Conservation (phyloP, 1,139 yeast species). For the Lodderomyces parapsilosis region DNA sequence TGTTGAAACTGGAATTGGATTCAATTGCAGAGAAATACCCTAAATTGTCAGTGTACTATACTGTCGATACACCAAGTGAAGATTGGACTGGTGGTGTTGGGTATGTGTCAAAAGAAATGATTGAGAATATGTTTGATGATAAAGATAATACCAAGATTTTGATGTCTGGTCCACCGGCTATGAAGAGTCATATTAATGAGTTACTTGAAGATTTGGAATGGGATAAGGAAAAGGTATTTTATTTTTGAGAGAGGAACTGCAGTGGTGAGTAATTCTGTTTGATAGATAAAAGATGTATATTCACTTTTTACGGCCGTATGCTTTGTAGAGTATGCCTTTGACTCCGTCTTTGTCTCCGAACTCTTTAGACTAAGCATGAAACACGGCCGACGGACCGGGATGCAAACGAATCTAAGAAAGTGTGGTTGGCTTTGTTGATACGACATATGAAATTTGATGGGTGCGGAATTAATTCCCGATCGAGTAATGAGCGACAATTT, state of each 20-base stretch:
- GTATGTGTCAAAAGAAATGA: conserved; percentile 55
- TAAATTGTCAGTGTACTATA: conserved; percentile 47
- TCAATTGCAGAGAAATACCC: conserved; percentile 65
- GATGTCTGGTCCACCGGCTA: conserved; percentile 75
- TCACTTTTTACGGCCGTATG: no score
- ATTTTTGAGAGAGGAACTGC: conserved; percentile 51
- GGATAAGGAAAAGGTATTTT: conserved; percentile 69
- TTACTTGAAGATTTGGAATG: conserved; percentile 62
- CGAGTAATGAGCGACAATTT: conserved; percentile 7
- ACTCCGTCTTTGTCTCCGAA: no score
- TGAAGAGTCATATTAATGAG: conserved; percentile 54
- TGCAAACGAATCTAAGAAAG: no score
- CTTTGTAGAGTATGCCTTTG: no score
- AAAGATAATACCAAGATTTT: conserved; percentile 48
- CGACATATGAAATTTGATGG: no score
- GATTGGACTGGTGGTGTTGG: conserved; percentile 68
- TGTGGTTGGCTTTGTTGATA: no score
- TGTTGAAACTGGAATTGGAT: conserved; percentile 67
- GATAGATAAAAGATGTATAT: no score
- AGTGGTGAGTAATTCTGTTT: no score
- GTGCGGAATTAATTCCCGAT: conserved; percentile 6
- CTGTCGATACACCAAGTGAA: conserved; percentile 38
- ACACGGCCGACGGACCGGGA: no score
- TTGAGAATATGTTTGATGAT: conserved; percentile 58
- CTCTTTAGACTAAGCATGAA: no score